These are phyloP conservation scores for Cyclotella choctawhatcheeana DNA, from an alignment of 108 stramenopile species.

Conservation along the genomic window DNA sequence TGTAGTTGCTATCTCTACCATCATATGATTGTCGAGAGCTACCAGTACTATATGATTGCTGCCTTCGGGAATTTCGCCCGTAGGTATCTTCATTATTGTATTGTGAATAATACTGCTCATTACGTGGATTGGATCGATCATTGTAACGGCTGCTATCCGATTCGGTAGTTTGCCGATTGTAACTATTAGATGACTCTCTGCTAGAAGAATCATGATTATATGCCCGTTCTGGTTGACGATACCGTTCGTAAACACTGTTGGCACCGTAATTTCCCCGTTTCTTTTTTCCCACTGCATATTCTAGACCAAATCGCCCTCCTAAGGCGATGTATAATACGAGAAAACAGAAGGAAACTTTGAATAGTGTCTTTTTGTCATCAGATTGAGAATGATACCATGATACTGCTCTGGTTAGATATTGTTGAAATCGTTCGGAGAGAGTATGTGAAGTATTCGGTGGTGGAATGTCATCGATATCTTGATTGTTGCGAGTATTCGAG, in stretches of 20 bases:
- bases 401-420: slow-evolving; percentile 27
- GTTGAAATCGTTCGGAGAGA: slow-evolving; percentile 50
- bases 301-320: slow-evolving; percentile 83
- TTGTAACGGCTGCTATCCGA: too few species aligned
- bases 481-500: slow-evolving; percentile 21
- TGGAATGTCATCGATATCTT: slow-evolving; percentile 52
- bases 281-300: slow-evolving; percentile 21
- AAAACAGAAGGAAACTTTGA: slow-evolving; percentile 60
- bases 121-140: slow-evolving; percentile 43
- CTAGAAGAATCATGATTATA: neutral
- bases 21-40: too few species aligned
- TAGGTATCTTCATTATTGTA: too few species aligned
- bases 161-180: too few species aligned
- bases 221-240: slow-evolving; percentile 15
- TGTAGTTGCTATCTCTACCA: too few species aligned
- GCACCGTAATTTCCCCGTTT: slow-evolving; percentile 63
- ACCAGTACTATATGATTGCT: too few species aligned
- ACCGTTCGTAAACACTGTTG: slow-evolving; percentile 70
- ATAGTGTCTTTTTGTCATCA: slow-evolving; percentile 59
- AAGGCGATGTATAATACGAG: slow-evolving; percentile 74
- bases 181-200: neutral
- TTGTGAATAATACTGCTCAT: slow-evolving; percentile 41
- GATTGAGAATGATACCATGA: slow-evolving; percentile 65
- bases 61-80: too few species aligned
- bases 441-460: slow-evolving; percentile 23